A percentile compares a stretch with the other conserved stretches of the same genome.
phyloP scores from a whole-genome alignment of 2,329 filamentous ascomycete species.

The Aspergillus sojae region DNA sequence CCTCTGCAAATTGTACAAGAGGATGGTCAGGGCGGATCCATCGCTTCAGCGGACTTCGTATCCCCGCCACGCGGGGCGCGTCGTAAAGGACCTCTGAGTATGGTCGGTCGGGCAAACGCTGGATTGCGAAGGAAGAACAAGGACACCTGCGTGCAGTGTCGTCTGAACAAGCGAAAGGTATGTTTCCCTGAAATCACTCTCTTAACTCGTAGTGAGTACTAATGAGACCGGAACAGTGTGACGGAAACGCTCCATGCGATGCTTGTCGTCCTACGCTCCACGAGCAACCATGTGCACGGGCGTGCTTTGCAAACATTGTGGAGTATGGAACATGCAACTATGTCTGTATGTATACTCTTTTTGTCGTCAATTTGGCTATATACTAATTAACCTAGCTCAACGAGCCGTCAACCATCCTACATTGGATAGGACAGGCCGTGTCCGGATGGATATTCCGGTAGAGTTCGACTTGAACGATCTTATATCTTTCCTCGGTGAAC shows the following conservation, averaged over 20 bases:
- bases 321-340: conserved; percentile 50
- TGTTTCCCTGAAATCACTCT: conserved; percentile 5
- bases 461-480: conserved; percentile 44
- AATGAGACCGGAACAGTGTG: conserved; percentile 34
- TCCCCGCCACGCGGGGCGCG: conserved; percentile 47
- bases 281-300: conserved; percentile 47
- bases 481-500: conserved; percentile 39
- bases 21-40: conserved; percentile 45
- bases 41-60: conserved; percentile 45
- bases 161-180: conserved; percentile 49
- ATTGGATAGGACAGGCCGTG: conserved; percentile 34
- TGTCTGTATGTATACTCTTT: conserved; percentile 38
- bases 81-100: conserved; percentile 44
- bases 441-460: conserved; percentile 45
- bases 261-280: conserved; percentile 46
- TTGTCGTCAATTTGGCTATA: background rate
- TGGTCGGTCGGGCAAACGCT: conserved; percentile 44
- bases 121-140: conserved; percentile 47
- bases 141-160: conserved; percentile 48
- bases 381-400: conserved; percentile 39
- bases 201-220: conserved; percentile 6
- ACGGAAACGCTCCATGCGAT: conserved; percentile 45
- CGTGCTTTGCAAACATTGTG: conserved; percentile 49
- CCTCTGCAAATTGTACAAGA: conserved; percentile 48
- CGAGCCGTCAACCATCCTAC: conserved; percentile 47